Conservation (phyloP, 441 rosid genomes). For the Sinapis alba region DNA sequence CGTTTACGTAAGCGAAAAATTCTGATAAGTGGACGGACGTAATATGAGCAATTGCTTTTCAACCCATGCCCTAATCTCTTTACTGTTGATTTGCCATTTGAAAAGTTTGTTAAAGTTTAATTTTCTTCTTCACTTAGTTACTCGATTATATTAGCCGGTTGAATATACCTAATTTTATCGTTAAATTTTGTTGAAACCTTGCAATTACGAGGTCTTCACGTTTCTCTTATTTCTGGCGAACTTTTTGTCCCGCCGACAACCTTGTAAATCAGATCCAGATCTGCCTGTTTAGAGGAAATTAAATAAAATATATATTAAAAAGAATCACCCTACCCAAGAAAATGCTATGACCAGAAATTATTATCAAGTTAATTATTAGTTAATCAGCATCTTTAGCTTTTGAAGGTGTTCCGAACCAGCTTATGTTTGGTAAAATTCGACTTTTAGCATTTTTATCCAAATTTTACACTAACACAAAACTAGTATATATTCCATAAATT, state of each 20-base stretch:
- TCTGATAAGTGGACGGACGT: slow-evolving; percentile 44
- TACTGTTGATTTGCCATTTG: slow-evolving; percentile 2
- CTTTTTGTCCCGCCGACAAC: slow-evolving; percentile 1
- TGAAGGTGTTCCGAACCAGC: neutral
- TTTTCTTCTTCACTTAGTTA: slow-evolving; percentile 15
- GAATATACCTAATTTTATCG: neutral
- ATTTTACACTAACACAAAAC: neutral
- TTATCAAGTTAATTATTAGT: slow-evolving; percentile 1
- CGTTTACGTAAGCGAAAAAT: slow-evolving; percentile 36
- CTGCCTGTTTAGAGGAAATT: neutral
- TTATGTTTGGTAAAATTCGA: neutral
- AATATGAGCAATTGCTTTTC: slow-evolving; percentile 46
- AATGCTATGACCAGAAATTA: neutral
- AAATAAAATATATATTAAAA: neutral
- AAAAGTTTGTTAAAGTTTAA: neutral
- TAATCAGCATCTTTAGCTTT: slow-evolving; percentile 9
- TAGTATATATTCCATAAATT: neutral
- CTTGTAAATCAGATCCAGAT: neutral
- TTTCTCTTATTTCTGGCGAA: slow-evolving; percentile 5
- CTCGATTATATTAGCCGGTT: neutral
- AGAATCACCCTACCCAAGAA: neutral
- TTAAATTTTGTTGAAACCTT: neutral
- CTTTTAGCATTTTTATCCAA: neutral
- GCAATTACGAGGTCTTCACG: neutral
- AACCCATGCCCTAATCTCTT: slow-evolving; percentile 14